These are phyloP conservation scores for Ambispora gerdemannii DNA, from an alignment of 192 early-diverging fungal genomes.

Conservation along the genomic window DNA sequence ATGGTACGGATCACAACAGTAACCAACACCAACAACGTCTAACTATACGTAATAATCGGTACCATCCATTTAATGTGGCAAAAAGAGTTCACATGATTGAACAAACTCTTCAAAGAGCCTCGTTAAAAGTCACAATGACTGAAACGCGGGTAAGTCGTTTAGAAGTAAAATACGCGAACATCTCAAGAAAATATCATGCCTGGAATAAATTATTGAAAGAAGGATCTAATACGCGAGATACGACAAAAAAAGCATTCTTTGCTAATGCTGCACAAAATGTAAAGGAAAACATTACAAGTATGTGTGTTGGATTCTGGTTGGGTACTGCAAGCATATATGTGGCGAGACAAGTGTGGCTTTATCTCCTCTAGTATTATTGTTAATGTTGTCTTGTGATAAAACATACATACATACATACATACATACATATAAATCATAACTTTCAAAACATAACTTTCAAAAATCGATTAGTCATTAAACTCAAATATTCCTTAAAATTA, in stretches of 20 bases:
- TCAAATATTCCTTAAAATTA: too few relatives aligned
- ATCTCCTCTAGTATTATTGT: neutral
- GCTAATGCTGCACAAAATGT: neutral
- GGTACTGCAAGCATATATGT: neutral
- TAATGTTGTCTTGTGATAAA: too few relatives aligned
- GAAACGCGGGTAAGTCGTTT: neutral
- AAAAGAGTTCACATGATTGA: conserved; percentile 9
- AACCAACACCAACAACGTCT: neutral
- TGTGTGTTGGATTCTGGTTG: neutral
- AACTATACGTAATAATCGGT: conserved; percentile 3
- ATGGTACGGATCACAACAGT: neutral
- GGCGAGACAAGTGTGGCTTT: neutral
- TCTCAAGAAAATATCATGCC: neutral
- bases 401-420: too few relatives aligned
- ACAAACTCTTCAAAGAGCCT: neutral
- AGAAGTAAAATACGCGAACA: neutral
- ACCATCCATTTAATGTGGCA: neutral
- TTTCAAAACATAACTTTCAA: too few relatives aligned
- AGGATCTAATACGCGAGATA: neutral
- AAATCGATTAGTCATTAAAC: too few relatives aligned
- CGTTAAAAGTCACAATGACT: neutral
- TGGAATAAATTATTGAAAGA: neutral
- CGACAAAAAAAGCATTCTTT: neutral
- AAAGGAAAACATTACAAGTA: neutral
- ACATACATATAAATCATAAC: too few relatives aligned